Evolutionary conservation across 495 filamentous ascomycete genomes (phyloP), one percentile per base, ranked within the genome.

Genomic region (Cercophora samala): DNA sequence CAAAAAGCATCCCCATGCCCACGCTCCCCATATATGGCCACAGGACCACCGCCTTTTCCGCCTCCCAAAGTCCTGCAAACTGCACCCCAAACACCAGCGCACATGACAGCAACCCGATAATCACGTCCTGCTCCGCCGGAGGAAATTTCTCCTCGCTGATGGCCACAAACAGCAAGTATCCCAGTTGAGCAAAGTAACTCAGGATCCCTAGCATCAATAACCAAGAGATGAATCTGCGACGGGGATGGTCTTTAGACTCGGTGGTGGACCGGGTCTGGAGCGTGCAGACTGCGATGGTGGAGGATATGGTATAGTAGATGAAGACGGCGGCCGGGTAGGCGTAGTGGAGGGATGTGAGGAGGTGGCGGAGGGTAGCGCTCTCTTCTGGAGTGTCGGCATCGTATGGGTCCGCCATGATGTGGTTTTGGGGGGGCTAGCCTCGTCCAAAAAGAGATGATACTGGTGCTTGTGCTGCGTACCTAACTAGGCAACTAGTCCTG

Each of bases 11-110:
- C 18, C 80, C 82, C 23, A 89, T 66, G 23, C 82, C 68, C 79
- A 87, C 86, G 5, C 84, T 81, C 13, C 85, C 86, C 46, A 80
- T 83, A 67, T 84, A 88, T 0, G 86, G 85, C 65, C 89, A 86
- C 87, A 87, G 89, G 19, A 88, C 83, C 21, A 88, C 83, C 11
- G 81, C 78, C 58, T 80, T 79, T 58, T 75, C 62, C 18, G 77
- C 75, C 55, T 84, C 83, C 23, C 77, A 75, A 5, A 89, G 76
- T 8, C 78, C 79, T 23, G 83, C 78, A 67, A 85, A 78, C 64
- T 87, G 77, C 24, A 86, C 76, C 8, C 83, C 83, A 70, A 84
- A 88, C 5, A 82, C 79, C 37, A 90, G 70, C 55, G 84, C 75
- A 59, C 83, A 85, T 6, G 85, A 81, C 52, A 89, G 77, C 29